Percentiles rank a stretch among this genome's conserved stretches.
These are phyloP conservation scores for Coniochaeta ligniaria DNA, from an alignment of 2,329 filamentous ascomycete species.

Conservation along the genomic window DNA sequence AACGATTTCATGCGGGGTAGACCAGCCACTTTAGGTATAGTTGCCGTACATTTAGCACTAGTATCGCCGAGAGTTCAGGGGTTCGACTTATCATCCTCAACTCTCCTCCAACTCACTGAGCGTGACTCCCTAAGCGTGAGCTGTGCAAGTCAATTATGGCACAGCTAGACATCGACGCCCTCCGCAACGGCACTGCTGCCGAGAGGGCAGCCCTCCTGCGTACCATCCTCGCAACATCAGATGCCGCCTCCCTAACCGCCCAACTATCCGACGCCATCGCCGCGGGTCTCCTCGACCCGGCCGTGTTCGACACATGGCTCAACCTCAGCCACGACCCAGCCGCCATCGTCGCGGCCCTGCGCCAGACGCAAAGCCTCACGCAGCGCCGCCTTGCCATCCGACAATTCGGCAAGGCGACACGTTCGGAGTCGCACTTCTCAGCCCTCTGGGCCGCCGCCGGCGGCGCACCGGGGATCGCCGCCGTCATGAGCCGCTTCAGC, in stretches of 20 bases:
- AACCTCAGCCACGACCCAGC: neutral
- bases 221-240: neutral
- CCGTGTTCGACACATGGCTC: neutral
- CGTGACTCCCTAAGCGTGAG: neutral
- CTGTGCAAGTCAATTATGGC: neutral
- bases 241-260: neutral
- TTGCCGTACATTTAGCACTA: too few relatives aligned
- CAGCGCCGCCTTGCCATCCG: neutral
- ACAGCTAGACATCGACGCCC: neutral
- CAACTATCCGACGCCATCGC: neutral
- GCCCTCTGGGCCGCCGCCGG: conserved; percentile 2
- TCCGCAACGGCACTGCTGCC: neutral
- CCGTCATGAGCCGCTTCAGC: conserved; percentile 3
- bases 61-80: too few relatives aligned
- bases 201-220: neutral
- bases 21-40: too few relatives aligned
- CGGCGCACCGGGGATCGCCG: conserved; percentile 4
- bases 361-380: neutral
- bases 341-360: neutral
- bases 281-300: neutral
- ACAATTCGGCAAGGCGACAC: neutral
- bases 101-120: too few relatives aligned
- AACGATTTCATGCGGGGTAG: too few relatives aligned
- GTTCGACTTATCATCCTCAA: too few relatives aligned
- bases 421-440: neutral